Evolutionary conservation across 2,329 filamentous ascomycete species (phyloP).

Genomic region (Whalleya microplaca): DNA sequence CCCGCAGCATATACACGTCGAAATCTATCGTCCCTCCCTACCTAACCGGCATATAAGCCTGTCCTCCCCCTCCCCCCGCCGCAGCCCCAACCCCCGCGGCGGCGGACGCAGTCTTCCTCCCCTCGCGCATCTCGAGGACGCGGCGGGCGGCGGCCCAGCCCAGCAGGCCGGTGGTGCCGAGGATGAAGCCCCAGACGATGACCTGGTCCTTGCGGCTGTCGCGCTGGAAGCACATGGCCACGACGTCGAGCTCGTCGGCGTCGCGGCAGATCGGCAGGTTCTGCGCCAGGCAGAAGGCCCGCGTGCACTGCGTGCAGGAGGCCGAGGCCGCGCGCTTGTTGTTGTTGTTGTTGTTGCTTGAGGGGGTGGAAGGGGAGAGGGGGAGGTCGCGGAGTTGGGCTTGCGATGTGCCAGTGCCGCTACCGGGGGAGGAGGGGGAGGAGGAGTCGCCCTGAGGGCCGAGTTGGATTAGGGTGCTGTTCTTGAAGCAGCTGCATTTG

Average conservation of each 20-base stretch:
- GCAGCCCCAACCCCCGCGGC: conserved; percentile 8
- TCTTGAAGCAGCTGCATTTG: conserved; percentile 73
- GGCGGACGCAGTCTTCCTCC: conserved; percentile 23
- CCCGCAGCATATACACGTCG: too few species aligned
- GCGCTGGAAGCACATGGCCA: conserved; percentile 68
- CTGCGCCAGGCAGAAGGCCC: conserved; percentile 64
- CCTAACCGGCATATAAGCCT: conserved; percentile 32
- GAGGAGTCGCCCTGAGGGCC: conserved; percentile 47
- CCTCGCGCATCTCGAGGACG: conserved; percentile 47
- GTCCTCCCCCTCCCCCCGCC: conserved; percentile 6
- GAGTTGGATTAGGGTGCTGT: conserved; percentile 68
- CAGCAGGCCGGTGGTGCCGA: conserved; percentile 61
- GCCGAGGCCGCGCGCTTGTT: conserved; percentile 43
- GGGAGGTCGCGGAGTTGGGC: conserved; percentile 33
- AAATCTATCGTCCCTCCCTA: conserved; percentile 5
- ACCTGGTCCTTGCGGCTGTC: conserved; percentile 69
- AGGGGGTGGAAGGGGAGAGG: too few species aligned
- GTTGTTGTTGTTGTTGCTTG: too few species aligned
- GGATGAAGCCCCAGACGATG: conserved; percentile 67
- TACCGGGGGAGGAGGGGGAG: conserved; percentile 20
- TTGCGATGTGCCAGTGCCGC: conserved; percentile 28
- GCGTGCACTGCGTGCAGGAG: conserved; percentile 65
- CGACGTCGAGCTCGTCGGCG: conserved; percentile 63
- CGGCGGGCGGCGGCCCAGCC: conserved; percentile 62
- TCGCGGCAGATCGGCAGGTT: conserved; percentile 65